Evolutionary conservation across 2,329 filamentous ascomycete species (phyloP).

Genomic region (Hymenoscyphus albidus): DNA sequence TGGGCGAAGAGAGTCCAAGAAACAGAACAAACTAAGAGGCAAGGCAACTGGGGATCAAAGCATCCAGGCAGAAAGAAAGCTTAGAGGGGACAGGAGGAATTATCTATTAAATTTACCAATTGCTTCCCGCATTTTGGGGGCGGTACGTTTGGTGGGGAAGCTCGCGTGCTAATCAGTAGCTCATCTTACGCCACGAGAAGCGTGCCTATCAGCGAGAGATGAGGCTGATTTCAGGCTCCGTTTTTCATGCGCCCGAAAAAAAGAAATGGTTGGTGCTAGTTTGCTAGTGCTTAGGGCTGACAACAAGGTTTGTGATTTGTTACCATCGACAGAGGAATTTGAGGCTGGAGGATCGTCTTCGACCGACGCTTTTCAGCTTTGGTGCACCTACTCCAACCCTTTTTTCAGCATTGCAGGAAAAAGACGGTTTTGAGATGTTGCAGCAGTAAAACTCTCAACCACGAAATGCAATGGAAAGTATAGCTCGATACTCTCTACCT

Average conservation of each 20-base stretch:
- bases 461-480: too few relatives aligned
- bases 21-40: neutral
- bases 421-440: too few relatives aligned
- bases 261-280: neutral
- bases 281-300: slow-evolving; percentile 3
- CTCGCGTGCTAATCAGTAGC: neutral
- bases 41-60: neutral
- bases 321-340: neutral
- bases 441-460: too few relatives aligned
- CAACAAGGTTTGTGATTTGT: neutral
- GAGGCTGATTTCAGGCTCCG: slow-evolving; percentile 2
- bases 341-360: neutral
- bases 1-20: neutral
- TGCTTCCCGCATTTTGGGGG: neutral
- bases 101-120: neutral
- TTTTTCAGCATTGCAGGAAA: neutral
- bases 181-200: neutral
- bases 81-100: neutral
- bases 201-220: slow-evolving; percentile 6
- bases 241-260: too few relatives aligned
- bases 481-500: too few relatives aligned
- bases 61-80: neutral
- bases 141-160: neutral
- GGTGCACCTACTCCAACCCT: neutral
- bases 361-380: neutral